Evolutionary conservation across 2,329 filamentous ascomycete species (phyloP).

Genomic region (Alternaria ventricosa): DNA sequence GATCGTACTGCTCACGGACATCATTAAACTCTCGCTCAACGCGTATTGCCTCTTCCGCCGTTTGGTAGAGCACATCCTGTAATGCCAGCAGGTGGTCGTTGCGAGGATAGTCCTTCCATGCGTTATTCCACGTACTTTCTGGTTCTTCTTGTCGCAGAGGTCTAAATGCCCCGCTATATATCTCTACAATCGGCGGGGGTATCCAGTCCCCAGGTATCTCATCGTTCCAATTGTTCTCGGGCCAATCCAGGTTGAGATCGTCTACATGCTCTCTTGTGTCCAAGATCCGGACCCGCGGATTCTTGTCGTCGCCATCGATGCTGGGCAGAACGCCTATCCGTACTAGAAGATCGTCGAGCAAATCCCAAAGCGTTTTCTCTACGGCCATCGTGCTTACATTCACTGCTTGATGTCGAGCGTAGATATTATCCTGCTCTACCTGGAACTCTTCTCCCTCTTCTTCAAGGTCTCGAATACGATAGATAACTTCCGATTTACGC

Average conservation of each 20-base stretch:
- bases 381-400: background rate
- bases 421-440: background rate
- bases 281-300: background rate
- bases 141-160: background rate
- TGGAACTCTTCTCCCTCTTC: too few relatives aligned
- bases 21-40: background rate
- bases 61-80: background rate
- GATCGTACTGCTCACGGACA: background rate
- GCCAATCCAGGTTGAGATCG: background rate
- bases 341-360: background rate
- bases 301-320: background rate
- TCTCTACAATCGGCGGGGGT: background rate
- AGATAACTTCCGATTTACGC: background rate
- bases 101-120: background rate
- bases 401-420: background rate
- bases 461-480: too few relatives aligned
- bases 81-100: background rate
- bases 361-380: background rate
- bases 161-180: background rate
- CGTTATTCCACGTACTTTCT: background rate
- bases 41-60: background rate
- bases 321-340: background rate
- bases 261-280: rapidly evolving
- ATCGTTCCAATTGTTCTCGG: background rate
- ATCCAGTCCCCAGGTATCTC: background rate